phyloP scores from a whole-genome alignment of 2,329 filamentous ascomycete species.

The Cercospora janseana region DNA sequence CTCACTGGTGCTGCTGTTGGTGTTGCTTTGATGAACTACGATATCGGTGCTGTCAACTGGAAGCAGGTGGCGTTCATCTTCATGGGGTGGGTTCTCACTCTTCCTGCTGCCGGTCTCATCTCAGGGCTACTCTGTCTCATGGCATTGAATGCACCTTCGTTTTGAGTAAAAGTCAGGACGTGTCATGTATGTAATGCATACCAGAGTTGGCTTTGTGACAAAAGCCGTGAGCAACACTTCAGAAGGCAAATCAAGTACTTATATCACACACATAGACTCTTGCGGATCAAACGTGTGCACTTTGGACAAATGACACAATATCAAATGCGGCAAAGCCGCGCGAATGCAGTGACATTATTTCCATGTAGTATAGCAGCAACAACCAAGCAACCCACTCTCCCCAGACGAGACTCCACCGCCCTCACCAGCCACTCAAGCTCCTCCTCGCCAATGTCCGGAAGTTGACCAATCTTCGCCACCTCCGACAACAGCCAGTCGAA shows the following conservation, averaged over 20 bases:
- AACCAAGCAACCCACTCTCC: not conserved
- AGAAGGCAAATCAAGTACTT: too few species aligned
- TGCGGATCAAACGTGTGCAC: too few species aligned
- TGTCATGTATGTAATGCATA: too few species aligned
- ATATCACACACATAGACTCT: too few species aligned
- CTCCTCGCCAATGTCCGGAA: not conserved
- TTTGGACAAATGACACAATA: too few species aligned
- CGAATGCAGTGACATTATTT: not conserved
- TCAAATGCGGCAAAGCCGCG: not conserved
- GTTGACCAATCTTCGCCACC: not conserved
- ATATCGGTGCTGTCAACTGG: conserved; percentile 60
- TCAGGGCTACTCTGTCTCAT: conserved; percentile 60
- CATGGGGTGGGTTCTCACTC: conserved; percentile 58
- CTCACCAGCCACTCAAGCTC: not conserved
- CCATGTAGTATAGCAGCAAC: not conserved
- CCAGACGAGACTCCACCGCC: conserved; percentile 1
- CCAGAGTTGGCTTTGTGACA: too few species aligned
- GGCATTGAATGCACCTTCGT: conserved; percentile 27
- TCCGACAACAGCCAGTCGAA: conserved; percentile 20
- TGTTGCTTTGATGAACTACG: conserved; percentile 58
- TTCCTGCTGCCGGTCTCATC: conserved; percentile 55
- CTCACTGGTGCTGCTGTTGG: conserved; percentile 60
- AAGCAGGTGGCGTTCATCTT: conserved; percentile 61
- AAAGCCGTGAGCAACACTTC: too few species aligned
- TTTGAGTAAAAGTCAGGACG: too few species aligned